Percentiles rank a stretch among this genome's conserved stretches.
phyloP scores from a whole-genome alignment of 1,284 basidiomycete species.

The Pulchroboletus neoregius region DNA sequence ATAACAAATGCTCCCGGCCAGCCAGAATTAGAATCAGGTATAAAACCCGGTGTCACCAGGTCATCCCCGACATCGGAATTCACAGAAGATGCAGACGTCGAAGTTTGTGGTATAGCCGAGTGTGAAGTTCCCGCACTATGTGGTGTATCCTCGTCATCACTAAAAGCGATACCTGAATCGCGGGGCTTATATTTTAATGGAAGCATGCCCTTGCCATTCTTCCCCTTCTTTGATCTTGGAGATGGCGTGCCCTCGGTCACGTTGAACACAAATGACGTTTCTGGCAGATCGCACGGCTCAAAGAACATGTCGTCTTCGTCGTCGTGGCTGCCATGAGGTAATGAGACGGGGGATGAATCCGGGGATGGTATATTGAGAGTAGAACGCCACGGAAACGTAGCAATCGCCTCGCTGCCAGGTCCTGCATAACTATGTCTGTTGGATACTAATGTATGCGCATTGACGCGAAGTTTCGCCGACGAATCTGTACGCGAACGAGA shows the following conservation, averaged over 20 bases:
- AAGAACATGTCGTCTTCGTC: conserved; percentile 63
- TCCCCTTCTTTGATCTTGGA: conserved; percentile 44
- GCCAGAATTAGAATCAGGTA: conserved; percentile 49
- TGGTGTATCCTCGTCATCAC: conserved; percentile 52
- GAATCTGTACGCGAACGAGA: conserved; percentile 22
- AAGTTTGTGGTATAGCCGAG: conserved; percentile 49
- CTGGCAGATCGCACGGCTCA: conserved; percentile 36
- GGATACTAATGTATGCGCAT: conserved; percentile 31
- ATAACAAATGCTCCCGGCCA: conserved; percentile 57
- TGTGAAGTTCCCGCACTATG: conserved; percentile 34
- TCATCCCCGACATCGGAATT: conserved; percentile 53
- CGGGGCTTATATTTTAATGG: conserved; percentile 66
- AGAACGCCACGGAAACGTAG: conserved; percentile 44
- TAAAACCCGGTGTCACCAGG: conserved; percentile 62
- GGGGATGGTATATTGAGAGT: conserved; percentile 42
- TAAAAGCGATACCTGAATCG: conserved; percentile 62
- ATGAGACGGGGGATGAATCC: conserved; percentile 43
- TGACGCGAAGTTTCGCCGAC: conserved; percentile 5
- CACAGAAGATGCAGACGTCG: conserved; percentile 55
- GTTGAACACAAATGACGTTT: conserved; percentile 54
- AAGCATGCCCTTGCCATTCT: conserved; percentile 38
- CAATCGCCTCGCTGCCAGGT: conserved; percentile 15
- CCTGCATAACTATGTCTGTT: conserved; percentile 64
- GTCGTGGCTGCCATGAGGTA: conserved; percentile 25
- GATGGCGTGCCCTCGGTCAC: conserved; percentile 56